phyloP scores from a whole-genome alignment of 1,284 basidiomycete genomes.

The Fomitopsis palustris region DNA sequence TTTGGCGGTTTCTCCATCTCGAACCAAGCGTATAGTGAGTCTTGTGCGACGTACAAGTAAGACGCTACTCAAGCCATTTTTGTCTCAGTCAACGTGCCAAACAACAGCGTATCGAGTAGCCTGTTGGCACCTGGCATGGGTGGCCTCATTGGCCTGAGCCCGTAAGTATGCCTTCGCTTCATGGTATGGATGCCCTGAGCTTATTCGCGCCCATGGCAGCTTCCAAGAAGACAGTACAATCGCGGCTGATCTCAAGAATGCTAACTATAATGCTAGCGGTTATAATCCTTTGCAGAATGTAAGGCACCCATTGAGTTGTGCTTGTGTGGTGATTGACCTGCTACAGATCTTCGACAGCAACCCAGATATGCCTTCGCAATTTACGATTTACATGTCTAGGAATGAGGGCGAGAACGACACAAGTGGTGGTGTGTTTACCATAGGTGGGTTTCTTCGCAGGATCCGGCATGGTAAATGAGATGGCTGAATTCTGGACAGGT shows the following conservation, averaged over 20 bases:
- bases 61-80: not conserved
- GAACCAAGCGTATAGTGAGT: slow-evolving; percentile 6
- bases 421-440: slow-evolving; percentile 4
- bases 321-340: not conserved
- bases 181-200: not conserved
- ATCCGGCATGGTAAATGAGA: not conserved
- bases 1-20: slow-evolving; percentile 4
- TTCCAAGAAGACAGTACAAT: not conserved
- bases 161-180: not conserved
- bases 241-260: not conserved
- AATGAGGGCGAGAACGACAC: slow-evolving; percentile 1
- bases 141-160: slow-evolving; percentile 5
- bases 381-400: slow-evolving; percentile 7
- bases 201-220: not conserved
- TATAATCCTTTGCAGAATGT: slow-evolving; percentile 4
- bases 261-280: not conserved
- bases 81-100: not conserved
- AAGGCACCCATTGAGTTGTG: not conserved
- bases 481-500: not conserved
- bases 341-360: slow-evolving; percentile 7
- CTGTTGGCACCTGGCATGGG: not conserved
- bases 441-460: not conserved
- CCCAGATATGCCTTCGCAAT: not conserved
- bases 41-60: not conserved
- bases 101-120: not conserved